Conservation (phyloP, 805 yeast genomes). For the Metschnikowia arizonensis region DNA sequence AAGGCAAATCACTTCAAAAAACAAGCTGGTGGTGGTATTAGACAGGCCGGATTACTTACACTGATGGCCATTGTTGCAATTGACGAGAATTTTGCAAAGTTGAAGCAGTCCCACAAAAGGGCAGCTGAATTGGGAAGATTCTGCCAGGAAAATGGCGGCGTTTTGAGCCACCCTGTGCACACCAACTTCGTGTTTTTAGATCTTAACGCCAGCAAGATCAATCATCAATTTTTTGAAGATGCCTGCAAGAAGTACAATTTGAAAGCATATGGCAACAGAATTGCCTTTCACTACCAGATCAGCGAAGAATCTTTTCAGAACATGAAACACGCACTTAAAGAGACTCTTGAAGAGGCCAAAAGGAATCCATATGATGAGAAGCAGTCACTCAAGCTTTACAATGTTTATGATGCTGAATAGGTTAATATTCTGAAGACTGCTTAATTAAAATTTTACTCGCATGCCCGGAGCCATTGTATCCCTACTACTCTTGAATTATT, state of each 20-base stretch:
- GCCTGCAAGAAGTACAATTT: constrained; percentile 20
- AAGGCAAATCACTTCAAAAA: constrained; percentile 45
- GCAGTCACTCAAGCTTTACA: constrained; percentile 10
- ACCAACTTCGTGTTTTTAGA: constrained; percentile 42
- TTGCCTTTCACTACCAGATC: constrained; percentile 38
- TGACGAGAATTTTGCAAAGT: constrained; percentile 35
- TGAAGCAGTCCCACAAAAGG: constrained; percentile 28
- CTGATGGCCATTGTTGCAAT: constrained; percentile 41
- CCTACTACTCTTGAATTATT: neutral
- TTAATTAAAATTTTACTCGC: too few species aligned
- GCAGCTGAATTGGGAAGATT: constrained; percentile 35
- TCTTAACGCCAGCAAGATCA: constrained; percentile 27
- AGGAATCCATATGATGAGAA: constrained; percentile 12
- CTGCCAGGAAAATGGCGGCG: constrained; percentile 27
- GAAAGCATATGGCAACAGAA: constrained; percentile 16
- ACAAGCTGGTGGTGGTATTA: constrained; percentile 43
- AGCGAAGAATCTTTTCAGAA: constrained; percentile 28
- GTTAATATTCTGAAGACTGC: too few species aligned
- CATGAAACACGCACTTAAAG: constrained; percentile 19
- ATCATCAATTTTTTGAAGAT: constrained; percentile 21
- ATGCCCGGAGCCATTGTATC: neutral
- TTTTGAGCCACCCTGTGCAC: constrained; percentile 35
- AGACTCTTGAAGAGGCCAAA: constrained; percentile 18
- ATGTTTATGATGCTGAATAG: constrained; percentile 7
- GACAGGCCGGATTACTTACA: constrained; percentile 40